A percentile compares a stretch with the other conserved stretches of the same genome.
phyloP scores from a whole-genome alignment of 805 yeast genomes.

The Teunomyces tritomae region DNA sequence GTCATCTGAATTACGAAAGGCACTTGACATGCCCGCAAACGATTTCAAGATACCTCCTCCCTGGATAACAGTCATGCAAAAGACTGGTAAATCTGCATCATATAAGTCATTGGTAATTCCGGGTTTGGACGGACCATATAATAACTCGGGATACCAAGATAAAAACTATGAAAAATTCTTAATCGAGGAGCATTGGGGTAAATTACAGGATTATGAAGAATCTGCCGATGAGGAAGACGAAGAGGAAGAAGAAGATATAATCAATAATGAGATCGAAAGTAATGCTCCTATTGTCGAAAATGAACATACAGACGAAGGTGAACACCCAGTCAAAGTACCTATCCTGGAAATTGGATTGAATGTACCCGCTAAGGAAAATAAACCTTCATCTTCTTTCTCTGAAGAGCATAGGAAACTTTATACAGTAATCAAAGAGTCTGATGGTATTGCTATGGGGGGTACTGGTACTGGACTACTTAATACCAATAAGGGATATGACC shows the following conservation, averaged over 20 bases:
- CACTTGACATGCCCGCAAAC: conserved; percentile 61
- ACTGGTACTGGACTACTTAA: conserved; percentile 7
- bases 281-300: conserved; percentile 58
- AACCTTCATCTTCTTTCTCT: not conserved
- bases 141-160: conserved; percentile 33
- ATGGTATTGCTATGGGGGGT: conserved; percentile 4
- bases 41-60: conserved; percentile 57
- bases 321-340: conserved; percentile 7
- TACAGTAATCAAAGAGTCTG: conserved; percentile 22
- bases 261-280: conserved; percentile 18
- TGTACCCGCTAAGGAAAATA: not conserved
- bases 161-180: conserved; percentile 8
- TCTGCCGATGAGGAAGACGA: conserved; percentile 57
- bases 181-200: conserved; percentile 32
- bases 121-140: conserved; percentile 37
- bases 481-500: conserved; percentile 13
- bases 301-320: conserved; percentile 43
- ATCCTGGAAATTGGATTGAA: conserved; percentile 13
- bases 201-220: conserved; percentile 28
- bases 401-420: conserved; percentile 11
- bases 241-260: conserved; percentile 33
- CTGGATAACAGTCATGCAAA: conserved; percentile 71
- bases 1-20: conserved; percentile 59
- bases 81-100: conserved; percentile 80
- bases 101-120: conserved; percentile 65